Conservation (phyloP, 306 rosid species). For the Prunus dulcis region DNA sequence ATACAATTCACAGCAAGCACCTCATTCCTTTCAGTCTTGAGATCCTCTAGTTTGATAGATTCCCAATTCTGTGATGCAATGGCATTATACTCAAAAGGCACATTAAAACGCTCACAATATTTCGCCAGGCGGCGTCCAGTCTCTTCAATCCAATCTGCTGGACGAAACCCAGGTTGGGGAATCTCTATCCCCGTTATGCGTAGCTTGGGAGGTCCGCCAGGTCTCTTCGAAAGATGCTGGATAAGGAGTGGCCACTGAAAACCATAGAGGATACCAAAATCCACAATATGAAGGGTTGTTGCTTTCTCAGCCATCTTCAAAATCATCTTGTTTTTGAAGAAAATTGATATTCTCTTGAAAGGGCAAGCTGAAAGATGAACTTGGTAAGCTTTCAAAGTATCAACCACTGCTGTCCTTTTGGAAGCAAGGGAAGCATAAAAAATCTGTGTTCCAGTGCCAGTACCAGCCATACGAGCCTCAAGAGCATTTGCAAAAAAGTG, state of each 20-base stretch:
- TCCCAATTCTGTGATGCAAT: conserved; percentile 68
- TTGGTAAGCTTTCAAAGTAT: conserved; percentile 31
- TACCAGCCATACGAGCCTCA: conserved; percentile 39
- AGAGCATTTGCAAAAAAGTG: conserved; percentile 38
- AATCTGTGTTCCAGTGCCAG: conserved; percentile 17
- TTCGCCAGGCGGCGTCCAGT: conserved; percentile 68
- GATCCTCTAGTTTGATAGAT: conserved; percentile 55
- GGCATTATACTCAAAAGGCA: conserved; percentile 67
- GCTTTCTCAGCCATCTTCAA: conserved; percentile 28
- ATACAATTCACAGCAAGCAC: conserved; percentile 49
- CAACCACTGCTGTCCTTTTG: conserved; percentile 14
- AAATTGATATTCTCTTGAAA: conserved; percentile 29
- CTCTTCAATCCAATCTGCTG: conserved; percentile 63
- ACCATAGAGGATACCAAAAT: conserved; percentile 32
- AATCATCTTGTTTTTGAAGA: conserved; percentile 33
- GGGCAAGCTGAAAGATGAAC: conserved; percentile 25
- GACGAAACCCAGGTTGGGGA: conserved; percentile 88
- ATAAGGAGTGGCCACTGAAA: conserved; percentile 37
- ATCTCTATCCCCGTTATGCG: conserved; percentile 69
- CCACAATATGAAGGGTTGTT: conserved; percentile 33
- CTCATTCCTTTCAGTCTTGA: conserved; percentile 41
- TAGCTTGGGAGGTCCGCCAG: conserved; percentile 38
- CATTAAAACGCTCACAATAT: conserved; percentile 65
- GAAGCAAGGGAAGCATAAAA: conserved; percentile 16
- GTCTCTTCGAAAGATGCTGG: conserved; percentile 20